Conservation (phyloP, 495 filamentous ascomycete genomes). For the Bathelium albidoporum region DNA sequence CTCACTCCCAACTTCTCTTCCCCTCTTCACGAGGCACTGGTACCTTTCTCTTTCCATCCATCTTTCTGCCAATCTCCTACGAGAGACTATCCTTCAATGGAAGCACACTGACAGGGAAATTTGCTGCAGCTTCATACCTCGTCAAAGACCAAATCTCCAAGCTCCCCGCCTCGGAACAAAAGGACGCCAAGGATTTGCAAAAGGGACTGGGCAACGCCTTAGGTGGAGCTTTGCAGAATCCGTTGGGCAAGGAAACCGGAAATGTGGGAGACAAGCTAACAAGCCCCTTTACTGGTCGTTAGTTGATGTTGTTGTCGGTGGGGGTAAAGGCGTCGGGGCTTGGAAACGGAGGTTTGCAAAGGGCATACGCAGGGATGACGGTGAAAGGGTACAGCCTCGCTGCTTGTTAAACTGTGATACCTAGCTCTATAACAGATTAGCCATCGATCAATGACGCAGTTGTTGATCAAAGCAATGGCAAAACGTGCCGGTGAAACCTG, state of each 20-base stretch:
- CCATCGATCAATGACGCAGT: not conserved
- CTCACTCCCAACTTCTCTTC: too few species aligned
- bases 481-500: not conserved
- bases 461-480: not conserved
- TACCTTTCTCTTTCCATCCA: too few species aligned
- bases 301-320: not conserved
- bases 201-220: constrained; percentile 26
- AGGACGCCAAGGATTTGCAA: constrained; percentile 30
- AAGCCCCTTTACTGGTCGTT: constrained; percentile 18
- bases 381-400: not conserved
- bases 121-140: constrained; percentile 25
- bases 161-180: constrained; percentile 30
- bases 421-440: not conserved
- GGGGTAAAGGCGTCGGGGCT: not conserved
- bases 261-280: constrained; percentile 25
- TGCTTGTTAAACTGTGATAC: not conserved
- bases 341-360: not conserved
- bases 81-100: too few species aligned
- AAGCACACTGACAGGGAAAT: too few species aligned
- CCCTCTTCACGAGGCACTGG: too few species aligned
- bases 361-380: not conserved
- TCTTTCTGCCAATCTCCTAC: not conserved
- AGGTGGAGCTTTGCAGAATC: constrained; percentile 29
- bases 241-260: constrained; percentile 27
- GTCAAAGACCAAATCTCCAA: constrained; percentile 31